Evolutionary conservation across 768 basidiomycete genomes (phyloP).

Genomic region (Leccinum ochraceum): DNA sequence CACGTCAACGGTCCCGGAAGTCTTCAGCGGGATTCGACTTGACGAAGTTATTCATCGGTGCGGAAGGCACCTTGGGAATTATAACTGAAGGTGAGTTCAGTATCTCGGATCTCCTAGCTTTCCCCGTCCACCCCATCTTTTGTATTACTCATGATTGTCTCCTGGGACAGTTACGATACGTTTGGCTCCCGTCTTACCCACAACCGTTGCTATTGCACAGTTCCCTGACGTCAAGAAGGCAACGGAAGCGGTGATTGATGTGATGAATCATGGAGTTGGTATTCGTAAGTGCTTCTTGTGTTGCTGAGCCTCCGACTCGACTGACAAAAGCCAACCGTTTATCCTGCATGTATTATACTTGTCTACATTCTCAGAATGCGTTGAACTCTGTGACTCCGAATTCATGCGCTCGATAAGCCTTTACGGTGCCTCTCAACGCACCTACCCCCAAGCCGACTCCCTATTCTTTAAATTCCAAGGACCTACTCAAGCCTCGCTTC

Average conservation of each 20-base stretch:
- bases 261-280: slow-evolving; percentile 69
- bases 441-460: slow-evolving; percentile 64
- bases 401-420: slow-evolving; percentile 66
- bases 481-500: slow-evolving; percentile 55
- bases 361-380: slow-evolving; percentile 58
- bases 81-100: slow-evolving; percentile 70
- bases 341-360: neutral
- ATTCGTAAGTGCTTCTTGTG: slow-evolving; percentile 56
- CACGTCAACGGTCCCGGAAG: slow-evolving; percentile 74
- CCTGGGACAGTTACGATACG: slow-evolving; percentile 65
- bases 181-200: slow-evolving; percentile 79
- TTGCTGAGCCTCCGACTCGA: neutral
- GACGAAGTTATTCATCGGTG: slow-evolving; percentile 86
- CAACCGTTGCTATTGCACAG: slow-evolving; percentile 78
- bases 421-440: slow-evolving; percentile 51
- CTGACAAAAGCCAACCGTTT: neutral
- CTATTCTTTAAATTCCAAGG: slow-evolving; percentile 91
- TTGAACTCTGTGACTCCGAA: slow-evolving; percentile 76
- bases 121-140: neutral
- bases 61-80: slow-evolving; percentile 81
- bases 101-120: neutral
- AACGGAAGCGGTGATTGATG: slow-evolving; percentile 70
- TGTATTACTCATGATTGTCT: neutral
- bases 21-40: slow-evolving; percentile 86
- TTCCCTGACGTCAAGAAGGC: slow-evolving; percentile 78